Evolutionary conservation across 257 asterid species (phyloP).

Genomic region (Solanum pimpinellifolium): DNA sequence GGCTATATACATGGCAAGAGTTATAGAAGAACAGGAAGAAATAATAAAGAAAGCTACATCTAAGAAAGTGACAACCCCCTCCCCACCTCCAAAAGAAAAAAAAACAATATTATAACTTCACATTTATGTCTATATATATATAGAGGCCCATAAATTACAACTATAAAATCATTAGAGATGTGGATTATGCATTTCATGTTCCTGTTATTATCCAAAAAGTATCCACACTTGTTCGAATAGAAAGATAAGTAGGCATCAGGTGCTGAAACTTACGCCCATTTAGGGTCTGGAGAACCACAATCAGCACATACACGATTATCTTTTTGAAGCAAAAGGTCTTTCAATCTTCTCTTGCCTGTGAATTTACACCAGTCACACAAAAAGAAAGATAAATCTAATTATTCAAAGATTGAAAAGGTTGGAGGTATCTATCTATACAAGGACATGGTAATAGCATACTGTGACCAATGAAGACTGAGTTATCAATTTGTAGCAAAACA

Average conservation of each 20-base stretch:
- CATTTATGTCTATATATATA: not conserved
- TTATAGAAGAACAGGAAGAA: not conserved
- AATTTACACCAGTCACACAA: not conserved
- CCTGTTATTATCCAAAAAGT: not conserved
- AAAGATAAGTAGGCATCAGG: not conserved
- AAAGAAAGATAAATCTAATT: not conserved
- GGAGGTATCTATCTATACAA: not conserved
- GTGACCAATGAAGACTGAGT: not conserved
- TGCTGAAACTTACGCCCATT: constrained; percentile 93
- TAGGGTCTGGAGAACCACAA: constrained; percentile 93
- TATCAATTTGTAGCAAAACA: not conserved
- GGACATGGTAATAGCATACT: not conserved
- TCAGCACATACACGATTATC: constrained; percentile 93
- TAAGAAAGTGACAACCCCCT: not conserved
- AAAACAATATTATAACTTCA: not conserved
- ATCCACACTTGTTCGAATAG: not conserved
- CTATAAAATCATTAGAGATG: not conserved
- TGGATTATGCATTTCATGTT: not conserved
- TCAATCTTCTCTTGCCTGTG: constrained; percentile 73
- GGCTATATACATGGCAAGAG: not conserved
- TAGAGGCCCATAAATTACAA: not conserved
- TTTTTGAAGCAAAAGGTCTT: constrained; percentile 61
- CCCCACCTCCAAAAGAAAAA: not conserved
- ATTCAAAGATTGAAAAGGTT: not conserved
- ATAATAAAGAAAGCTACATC: not conserved